These are phyloP conservation scores for Trichoderma sp. DNA, from an alignment of 2,329 filamentous ascomycete species.

Conservation along the genomic window DNA sequence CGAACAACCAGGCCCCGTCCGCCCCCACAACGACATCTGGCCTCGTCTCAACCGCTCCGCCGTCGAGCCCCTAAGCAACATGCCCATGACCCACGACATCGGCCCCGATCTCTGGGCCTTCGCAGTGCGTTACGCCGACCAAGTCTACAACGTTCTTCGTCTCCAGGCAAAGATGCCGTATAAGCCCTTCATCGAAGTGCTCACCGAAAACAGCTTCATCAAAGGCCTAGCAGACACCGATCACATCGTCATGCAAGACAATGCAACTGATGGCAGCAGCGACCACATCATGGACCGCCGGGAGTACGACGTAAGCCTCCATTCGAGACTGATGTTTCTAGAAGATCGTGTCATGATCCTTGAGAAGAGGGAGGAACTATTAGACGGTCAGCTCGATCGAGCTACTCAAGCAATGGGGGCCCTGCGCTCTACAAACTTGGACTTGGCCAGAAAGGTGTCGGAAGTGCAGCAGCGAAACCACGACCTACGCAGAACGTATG, in stretches of 20 bases:
- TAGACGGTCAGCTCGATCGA: slow-evolving; percentile 2
- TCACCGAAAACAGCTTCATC: slow-evolving; percentile 4
- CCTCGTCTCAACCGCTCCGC: slow-evolving; percentile 8
- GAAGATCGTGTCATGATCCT: slow-evolving; percentile 15
- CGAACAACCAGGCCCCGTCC: background rate
- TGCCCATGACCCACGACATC: slow-evolving; percentile 12
- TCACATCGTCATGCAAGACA: background rate
- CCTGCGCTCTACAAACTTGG: slow-evolving; percentile 7
- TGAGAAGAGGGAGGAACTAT: slow-evolving; percentile 7
- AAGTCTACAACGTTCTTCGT: slow-evolving; percentile 14
- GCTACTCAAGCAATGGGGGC: background rate
- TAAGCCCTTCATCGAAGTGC: slow-evolving; percentile 15
- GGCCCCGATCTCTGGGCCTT: background rate
- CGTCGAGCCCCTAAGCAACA: slow-evolving; percentile 6
- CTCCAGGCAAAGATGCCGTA: slow-evolving; percentile 6
- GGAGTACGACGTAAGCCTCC: background rate
- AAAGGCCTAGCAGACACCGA: background rate
- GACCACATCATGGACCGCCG: background rate
- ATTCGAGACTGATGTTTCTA: slow-evolving; percentile 8
- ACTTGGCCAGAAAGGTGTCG: slow-evolving; percentile 15
- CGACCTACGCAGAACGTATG: slow-evolving; percentile 5
- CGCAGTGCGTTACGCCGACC: slow-evolving; percentile 7
- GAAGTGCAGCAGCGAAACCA: slow-evolving; percentile 18
- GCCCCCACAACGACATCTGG: slow-evolving; percentile 10
- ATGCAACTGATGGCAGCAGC: background rate